These are phyloP conservation scores for Platanthera guangdongensis DNA, from an alignment of 106 monocot species.

Conservation along the genomic window DNA sequence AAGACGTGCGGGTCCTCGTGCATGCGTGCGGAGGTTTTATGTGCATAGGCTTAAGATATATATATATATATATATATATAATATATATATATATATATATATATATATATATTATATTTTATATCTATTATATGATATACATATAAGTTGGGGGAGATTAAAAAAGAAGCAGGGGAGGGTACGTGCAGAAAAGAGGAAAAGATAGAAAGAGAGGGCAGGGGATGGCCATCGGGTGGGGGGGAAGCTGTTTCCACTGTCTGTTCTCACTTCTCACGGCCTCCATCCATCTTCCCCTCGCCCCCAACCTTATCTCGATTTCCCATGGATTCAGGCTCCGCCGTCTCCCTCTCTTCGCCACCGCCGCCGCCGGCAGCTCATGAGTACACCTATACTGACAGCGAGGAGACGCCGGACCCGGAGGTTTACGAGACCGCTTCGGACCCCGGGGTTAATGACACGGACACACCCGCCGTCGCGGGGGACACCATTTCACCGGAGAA, in stretches of 20 bases:
- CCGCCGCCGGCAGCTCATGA: not conserved
- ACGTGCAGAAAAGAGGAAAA: too few species aligned
- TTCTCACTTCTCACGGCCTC: not conserved
- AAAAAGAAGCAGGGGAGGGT: too few species aligned
- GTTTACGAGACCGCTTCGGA: slow-evolving; percentile 18
- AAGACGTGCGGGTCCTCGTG: too few species aligned
- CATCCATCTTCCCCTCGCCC: not conserved
- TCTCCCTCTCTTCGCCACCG: not conserved
- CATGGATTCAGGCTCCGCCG: slow-evolving; percentile 11
- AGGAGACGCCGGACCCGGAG: slow-evolving; percentile 6
- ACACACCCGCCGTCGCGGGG: not conserved
- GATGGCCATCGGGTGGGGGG: too few species aligned
- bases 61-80: too few species aligned
- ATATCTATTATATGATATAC: too few species aligned
- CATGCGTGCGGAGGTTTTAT: too few species aligned
- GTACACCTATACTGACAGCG: not conserved
- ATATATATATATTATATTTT: too few species aligned
- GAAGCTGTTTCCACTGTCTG: not conserved
- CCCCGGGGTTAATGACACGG: not conserved
- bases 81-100: too few species aligned
- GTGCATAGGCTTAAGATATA: too few species aligned
- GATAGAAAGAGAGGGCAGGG: too few species aligned
- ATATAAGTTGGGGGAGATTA: too few species aligned
- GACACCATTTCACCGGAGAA: not conserved
- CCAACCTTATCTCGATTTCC: not conserved